Evolutionary conservation across 2,329 filamentous ascomycete species (phyloP).

Genomic region (Epichloe brachyelytri): DNA sequence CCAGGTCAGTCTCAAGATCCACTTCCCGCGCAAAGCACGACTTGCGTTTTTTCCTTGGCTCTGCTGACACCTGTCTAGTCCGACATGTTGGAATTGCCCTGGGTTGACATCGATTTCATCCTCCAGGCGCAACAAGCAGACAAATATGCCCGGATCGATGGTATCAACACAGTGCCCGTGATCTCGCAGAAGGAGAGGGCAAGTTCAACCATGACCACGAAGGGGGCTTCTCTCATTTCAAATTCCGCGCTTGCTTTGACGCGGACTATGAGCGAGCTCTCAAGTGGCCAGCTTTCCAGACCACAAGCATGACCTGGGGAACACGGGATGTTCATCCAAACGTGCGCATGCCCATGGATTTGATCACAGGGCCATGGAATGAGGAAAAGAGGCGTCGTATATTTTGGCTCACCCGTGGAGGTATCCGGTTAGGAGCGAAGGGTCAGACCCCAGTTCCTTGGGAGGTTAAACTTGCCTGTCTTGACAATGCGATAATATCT

Average conservation of each 20-base stretch:
- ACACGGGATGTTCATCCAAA: constrained; percentile 25
- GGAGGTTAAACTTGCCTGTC: constrained; percentile 27
- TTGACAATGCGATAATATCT: constrained; percentile 22
- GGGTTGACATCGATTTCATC: constrained; percentile 32
- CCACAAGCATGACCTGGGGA: constrained; percentile 11
- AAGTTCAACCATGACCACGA: constrained; percentile 10
- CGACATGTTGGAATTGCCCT: constrained; percentile 29
- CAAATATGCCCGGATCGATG: constrained; percentile 21
- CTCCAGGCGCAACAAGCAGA: constrained; percentile 33
- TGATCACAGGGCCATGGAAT: constrained; percentile 30
- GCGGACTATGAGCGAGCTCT: constrained; percentile 20
- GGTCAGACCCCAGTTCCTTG: constrained; percentile 20
- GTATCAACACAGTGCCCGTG: constrained; percentile 20
- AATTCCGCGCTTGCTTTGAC: constrained; percentile 23
- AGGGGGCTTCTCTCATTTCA: constrained; percentile 17
- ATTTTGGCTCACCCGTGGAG: constrained; percentile 32
- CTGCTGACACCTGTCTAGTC: constrained; percentile 20
- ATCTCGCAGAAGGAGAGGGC: neutral
- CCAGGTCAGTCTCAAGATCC: constrained; percentile 26
- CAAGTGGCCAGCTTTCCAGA: constrained; percentile 12
- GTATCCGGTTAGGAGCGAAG: constrained; percentile 18
- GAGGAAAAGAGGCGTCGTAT: constrained; percentile 26
- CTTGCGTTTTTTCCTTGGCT: neutral
- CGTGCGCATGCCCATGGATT: constrained; percentile 24
- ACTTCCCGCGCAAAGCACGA: neutral